Evolutionary conservation across 345 rosid genomes (phyloP), one percentile per base, ranked within the genome.

Genomic region (Acer negundo): DNA sequence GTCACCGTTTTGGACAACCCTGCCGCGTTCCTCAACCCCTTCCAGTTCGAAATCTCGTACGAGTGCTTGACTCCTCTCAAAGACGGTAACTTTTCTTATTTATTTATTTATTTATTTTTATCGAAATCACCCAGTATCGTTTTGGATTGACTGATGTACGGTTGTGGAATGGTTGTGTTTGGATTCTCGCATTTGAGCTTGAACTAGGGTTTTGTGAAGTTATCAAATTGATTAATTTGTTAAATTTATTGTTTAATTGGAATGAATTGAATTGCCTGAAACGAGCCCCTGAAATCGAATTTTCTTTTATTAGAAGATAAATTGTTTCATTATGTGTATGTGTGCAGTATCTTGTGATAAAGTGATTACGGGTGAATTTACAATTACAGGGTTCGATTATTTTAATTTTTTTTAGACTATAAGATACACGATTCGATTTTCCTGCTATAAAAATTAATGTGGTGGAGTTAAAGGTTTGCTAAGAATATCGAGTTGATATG

Each of bases 31-130:
- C 80, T 86, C 72, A 86, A 90, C 75, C 97, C 99, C 0, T 91
- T 96, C 81, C 98, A 94, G 90, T 96, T 96, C 84, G 99, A 96
- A 87, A 94, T 96, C 78, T 94, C 99, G 17, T 96, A 96, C 78
- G 99, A 96, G 89, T 92, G 99, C 76, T 85, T 96, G 85, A 88
- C 93, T 67, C 91, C 98, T 79, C 98, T 96, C 75, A 89, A 96
- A 84, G 97, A 96, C 80, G 99, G 99, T 96, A 90, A 66, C 7
- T 67, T 53, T 49, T 53, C 3, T 7, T 59, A 10, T 59, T 7
- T 20, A 11, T n/a, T 15, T 58, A 7, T 58, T 4, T 19, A 2
- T 6, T 56, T 1, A 17, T 15, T 12, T 56, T 56, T 16, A 23
- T 15, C 65, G 10, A 66, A 53, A 4, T 7, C 15, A 11, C 17